Evolutionary conservation across 1,139 yeast genomes (phyloP).

Genomic region (Pichia sp.): DNA sequence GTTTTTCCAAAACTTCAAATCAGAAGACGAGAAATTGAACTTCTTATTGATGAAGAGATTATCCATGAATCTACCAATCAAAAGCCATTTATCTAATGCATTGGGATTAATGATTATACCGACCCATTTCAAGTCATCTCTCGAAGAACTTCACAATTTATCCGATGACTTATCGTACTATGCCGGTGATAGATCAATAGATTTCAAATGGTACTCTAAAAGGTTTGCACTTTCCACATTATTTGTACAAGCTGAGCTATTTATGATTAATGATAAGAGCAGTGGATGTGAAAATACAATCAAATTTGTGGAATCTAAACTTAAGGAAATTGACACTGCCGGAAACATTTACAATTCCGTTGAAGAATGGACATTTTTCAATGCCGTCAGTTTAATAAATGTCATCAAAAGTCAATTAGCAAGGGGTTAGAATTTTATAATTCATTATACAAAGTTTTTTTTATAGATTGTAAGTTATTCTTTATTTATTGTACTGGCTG

Average conservation of each 20-base stretch:
- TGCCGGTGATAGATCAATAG: slow-evolving; percentile 77
- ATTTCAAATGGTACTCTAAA: slow-evolving; percentile 91
- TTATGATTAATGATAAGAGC: slow-evolving; percentile 74
- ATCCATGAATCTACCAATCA: slow-evolving; percentile 49
- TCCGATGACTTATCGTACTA: slow-evolving; percentile 78
- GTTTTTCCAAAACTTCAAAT: slow-evolving; percentile 11
- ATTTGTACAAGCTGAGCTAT: slow-evolving; percentile 68
- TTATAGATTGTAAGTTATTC: no score
- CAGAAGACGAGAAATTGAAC: slow-evolving; percentile 29
- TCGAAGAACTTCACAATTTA: slow-evolving; percentile 63
- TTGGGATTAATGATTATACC: slow-evolving; percentile 50
- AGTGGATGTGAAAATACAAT: slow-evolving; percentile 45
- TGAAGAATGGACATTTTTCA: slow-evolving; percentile 72
- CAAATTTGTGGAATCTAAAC: slow-evolving; percentile 54
- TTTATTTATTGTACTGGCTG: no score
- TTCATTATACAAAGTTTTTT: neutral
- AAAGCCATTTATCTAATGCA: slow-evolving; percentile 37
- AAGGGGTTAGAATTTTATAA: slow-evolving; percentile 38
- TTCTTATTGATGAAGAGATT: slow-evolving; percentile 55
- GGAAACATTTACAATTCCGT: slow-evolving; percentile 56
- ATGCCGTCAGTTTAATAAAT: slow-evolving; percentile 57
- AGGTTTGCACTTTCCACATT: slow-evolving; percentile 61
- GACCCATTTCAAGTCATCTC: slow-evolving; percentile 37
- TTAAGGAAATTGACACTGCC: slow-evolving; percentile 43
- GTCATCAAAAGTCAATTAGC: slow-evolving; percentile 61